Percentiles rank a stretch among this genome's conserved stretches.
Conservation (phyloP, 2,329 filamentous ascomycete genomes). For the Ambrosiella beaveri region DNA sequence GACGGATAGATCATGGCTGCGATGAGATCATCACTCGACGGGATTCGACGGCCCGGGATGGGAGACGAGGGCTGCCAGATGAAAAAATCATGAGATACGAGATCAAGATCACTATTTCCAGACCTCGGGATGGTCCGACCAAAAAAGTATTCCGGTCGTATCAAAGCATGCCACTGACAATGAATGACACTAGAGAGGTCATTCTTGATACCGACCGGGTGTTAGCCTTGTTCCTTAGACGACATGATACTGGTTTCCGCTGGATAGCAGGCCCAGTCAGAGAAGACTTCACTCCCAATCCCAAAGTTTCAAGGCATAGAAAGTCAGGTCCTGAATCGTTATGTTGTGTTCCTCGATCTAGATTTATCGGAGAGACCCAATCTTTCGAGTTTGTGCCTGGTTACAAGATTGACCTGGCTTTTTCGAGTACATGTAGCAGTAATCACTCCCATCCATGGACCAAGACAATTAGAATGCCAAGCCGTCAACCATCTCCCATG, state of each 20-base stretch:
- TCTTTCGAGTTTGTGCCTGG: constrained; percentile 31
- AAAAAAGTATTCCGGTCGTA: constrained; percentile 32
- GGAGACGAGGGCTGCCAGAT: constrained; percentile 18
- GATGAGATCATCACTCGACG: constrained; percentile 36
- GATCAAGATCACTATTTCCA: constrained; percentile 27
- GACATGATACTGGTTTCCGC: constrained; percentile 32
- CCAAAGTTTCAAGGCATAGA: constrained; percentile 25
- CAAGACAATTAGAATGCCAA: constrained; percentile 27
- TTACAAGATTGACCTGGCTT: constrained; percentile 30
- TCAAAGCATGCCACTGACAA: constrained; percentile 29
- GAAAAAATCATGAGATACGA: constrained; percentile 32
- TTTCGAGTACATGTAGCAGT: constrained; percentile 26
- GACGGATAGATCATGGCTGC: constrained; percentile 33
- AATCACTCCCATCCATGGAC: constrained; percentile 22
- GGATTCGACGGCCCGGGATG: constrained; percentile 30
- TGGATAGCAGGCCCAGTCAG: constrained; percentile 29
- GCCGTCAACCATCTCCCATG: constrained; percentile 30
- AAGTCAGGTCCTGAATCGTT: constrained; percentile 28
- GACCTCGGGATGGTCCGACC: constrained; percentile 20
- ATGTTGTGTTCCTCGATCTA: constrained; percentile 28
- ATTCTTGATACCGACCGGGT: constrained; percentile 32
- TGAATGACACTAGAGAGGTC: constrained; percentile 28
- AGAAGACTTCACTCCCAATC: constrained; percentile 22
- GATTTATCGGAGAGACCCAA: constrained; percentile 28
- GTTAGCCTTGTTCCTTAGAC: constrained; percentile 31